Conservation (phyloP, 2,329 filamentous ascomycete genomes). For the Aureobasidium namibiae region DNA sequence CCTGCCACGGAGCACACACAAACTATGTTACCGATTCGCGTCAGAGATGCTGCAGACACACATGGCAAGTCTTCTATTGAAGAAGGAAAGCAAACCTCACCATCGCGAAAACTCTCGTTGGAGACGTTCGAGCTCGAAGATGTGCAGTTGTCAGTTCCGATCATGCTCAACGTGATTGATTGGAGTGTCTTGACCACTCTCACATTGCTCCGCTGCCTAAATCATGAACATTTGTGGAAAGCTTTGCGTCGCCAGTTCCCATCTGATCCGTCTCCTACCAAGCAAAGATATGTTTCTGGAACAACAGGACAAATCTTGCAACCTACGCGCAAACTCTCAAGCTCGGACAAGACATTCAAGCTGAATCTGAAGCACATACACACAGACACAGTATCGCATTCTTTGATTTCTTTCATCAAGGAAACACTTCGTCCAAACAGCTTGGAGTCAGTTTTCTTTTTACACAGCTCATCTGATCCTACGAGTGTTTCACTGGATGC, state of each 20-base stretch:
- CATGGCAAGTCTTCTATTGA: not conserved
- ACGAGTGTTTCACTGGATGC: slow-evolving; percentile 56
- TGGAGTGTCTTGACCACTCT: slow-evolving; percentile 64
- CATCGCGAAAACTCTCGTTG: slow-evolving; percentile 48
- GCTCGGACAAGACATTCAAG: slow-evolving; percentile 21
- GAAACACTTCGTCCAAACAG: slow-evolving; percentile 71
- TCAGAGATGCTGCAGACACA: not conserved
- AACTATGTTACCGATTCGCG: not conserved
- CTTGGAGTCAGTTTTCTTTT: slow-evolving; percentile 70
- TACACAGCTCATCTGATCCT: slow-evolving; percentile 44
- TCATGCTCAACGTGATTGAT: slow-evolving; percentile 64
- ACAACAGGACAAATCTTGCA: not conserved
- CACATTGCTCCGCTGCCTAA: slow-evolving; percentile 64
- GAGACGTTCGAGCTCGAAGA: slow-evolving; percentile 68
- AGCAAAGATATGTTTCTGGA: not conserved
- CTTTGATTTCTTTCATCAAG: slow-evolving; percentile 65
- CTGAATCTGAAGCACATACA: slow-evolving; percentile 66
- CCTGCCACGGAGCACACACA: not conserved
- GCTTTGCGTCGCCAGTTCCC: slow-evolving; percentile 46
- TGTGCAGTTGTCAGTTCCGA: slow-evolving; percentile 61
- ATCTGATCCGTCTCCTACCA: not conserved
- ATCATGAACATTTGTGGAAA: slow-evolving; percentile 69
- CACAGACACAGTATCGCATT: slow-evolving; percentile 61
- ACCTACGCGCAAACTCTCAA: not conserved
- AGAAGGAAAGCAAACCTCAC: not conserved